Base-by-base conservation (phyloP, 176 grass and related monocot genomes). In the Eleusine indica region DNA sequence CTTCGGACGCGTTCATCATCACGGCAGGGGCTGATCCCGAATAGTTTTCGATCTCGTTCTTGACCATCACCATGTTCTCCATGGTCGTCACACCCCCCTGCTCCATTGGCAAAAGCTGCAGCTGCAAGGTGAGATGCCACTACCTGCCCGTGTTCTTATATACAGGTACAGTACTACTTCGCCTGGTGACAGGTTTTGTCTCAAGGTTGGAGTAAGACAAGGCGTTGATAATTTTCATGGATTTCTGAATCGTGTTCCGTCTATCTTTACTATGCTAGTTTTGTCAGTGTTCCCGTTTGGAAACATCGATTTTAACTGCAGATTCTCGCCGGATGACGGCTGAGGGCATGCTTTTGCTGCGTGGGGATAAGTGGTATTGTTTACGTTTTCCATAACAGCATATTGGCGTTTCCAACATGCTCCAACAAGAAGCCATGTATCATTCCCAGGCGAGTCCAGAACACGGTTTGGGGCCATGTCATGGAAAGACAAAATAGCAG, bases 11-110 rank as follows among this genome's bases (percentile, higher is more conserved):
- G 66, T 44, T 28, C 51, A 82, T 53, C 25, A 49, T 38, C 85
- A 70, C 7, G 5, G 61, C 8, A 5, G 78, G 8, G 8, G 49
- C n/a, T 16, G 70, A 22, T 14, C 39, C 79, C 6, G 68, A 5
- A 68, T 78, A 83, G 74, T 22, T 90, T 7, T 86, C 80, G 13
- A 83, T 90, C 84, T 90, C 88, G 30, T n/a, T 83, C 84, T 90
- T 90, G 3, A 90, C 88, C 84, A 90, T 74, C 79, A 74, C 30
- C 60, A 86, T 60, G 48, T 14, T 40, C 6, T 85, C 87, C 82
- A 75, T 73, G 25, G 3, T 48, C 43, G 1, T 5, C 11, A 42
- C 66, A 28, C 14, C 75, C 63, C 39, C 6, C 54, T 60, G 9
- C 19, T n/a, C 41, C 28, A 52, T 6, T 38, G 18, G 22, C 42